These are phyloP conservation scores for Veloboletus limbatus DNA, from an alignment of 1,284 basidiomycete species.

Conservation along the genomic window DNA sequence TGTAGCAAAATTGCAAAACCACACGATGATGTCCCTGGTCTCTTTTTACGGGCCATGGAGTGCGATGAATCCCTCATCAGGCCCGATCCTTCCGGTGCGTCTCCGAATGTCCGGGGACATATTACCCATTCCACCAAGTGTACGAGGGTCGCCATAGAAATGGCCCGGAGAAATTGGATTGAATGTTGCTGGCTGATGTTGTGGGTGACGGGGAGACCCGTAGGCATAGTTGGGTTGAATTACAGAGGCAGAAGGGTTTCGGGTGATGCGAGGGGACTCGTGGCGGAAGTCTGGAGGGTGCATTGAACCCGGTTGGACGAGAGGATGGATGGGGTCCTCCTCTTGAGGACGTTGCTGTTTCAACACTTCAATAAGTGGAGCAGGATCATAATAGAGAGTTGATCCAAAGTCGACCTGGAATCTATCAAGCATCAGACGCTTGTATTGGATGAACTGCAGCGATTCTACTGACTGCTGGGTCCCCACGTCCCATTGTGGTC, in stretches of 20 bases:
- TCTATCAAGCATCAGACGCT: constrained; percentile 29
- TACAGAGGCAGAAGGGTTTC: constrained; percentile 28
- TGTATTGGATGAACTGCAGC: not conserved
- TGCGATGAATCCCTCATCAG: constrained; percentile 34
- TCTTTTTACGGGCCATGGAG: constrained; percentile 32
- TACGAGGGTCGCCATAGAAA: constrained; percentile 35
- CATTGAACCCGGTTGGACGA: constrained; percentile 27
- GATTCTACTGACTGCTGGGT: constrained; percentile 64
- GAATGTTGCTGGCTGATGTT: constrained; percentile 30
- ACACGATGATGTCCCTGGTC: constrained; percentile 10
- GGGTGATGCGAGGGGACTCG: constrained; percentile 30
- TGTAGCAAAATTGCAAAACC: constrained; percentile 3
- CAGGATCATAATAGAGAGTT: constrained; percentile 52
- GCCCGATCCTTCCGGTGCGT: constrained; percentile 32
- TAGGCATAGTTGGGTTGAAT: constrained; percentile 33
- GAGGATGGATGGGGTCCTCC: constrained; percentile 25
- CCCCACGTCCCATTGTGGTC: constrained; percentile 82
- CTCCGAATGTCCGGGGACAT: constrained; percentile 40
- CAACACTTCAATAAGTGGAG: constrained; percentile 41
- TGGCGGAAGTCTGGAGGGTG: constrained; percentile 36
- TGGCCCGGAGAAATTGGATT: constrained; percentile 33
- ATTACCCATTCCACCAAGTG: constrained; percentile 32
- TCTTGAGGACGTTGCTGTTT: constrained; percentile 36
- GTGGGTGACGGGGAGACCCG: constrained; percentile 35
- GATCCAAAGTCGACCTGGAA: constrained; percentile 49